phyloP scores from a whole-genome alignment of 441 rosid genomes.

The Gossypium schwendimanii region DNA sequence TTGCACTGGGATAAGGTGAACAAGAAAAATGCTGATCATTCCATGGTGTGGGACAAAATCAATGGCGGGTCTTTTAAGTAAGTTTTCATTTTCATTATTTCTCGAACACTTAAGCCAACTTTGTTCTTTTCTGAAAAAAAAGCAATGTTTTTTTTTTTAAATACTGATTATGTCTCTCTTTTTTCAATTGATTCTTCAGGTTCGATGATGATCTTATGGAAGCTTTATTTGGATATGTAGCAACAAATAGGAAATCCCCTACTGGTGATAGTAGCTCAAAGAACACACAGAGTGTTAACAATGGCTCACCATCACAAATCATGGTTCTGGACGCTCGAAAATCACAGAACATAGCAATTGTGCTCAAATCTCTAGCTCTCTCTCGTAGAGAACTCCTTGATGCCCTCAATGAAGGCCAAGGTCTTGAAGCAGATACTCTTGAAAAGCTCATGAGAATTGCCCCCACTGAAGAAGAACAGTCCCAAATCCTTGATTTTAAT shows the following conservation, averaged over 20 bases:
- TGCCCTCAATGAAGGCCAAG: slow-evolving; percentile 50
- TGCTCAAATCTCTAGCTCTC: slow-evolving; percentile 59
- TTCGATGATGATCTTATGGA: slow-evolving; percentile 87
- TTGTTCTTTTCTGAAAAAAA: neutral
- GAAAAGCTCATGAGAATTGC: slow-evolving; percentile 68
- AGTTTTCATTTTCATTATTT: slow-evolving; percentile 7
- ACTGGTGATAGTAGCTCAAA: slow-evolving; percentile 14
- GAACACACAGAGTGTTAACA: slow-evolving; percentile 14
- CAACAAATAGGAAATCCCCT: slow-evolving; percentile 50
- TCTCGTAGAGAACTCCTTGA: slow-evolving; percentile 49
- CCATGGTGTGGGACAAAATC: slow-evolving; percentile 96
- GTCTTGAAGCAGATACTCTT: slow-evolving; percentile 51
- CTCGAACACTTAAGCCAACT: neutral
- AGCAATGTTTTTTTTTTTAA: neutral
- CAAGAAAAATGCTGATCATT: slow-evolving; percentile 46
- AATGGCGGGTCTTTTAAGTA: slow-evolving; percentile 81
- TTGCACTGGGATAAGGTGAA: slow-evolving; percentile 91
- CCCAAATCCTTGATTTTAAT: slow-evolving; percentile 42
- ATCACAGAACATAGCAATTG: slow-evolving; percentile 74
- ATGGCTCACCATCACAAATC: slow-evolving; percentile 34
- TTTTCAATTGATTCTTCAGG: slow-evolving; percentile 31
- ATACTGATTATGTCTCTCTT: neutral
- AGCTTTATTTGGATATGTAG: slow-evolving; percentile 85
- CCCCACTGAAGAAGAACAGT: slow-evolving; percentile 68
- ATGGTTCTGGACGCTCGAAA: slow-evolving; percentile 63